Evolutionary conservation across 73 alveolate species (phyloP), one percentile per base, ranked within the genome.

Genomic region (Stentor coeruleus): DNA sequence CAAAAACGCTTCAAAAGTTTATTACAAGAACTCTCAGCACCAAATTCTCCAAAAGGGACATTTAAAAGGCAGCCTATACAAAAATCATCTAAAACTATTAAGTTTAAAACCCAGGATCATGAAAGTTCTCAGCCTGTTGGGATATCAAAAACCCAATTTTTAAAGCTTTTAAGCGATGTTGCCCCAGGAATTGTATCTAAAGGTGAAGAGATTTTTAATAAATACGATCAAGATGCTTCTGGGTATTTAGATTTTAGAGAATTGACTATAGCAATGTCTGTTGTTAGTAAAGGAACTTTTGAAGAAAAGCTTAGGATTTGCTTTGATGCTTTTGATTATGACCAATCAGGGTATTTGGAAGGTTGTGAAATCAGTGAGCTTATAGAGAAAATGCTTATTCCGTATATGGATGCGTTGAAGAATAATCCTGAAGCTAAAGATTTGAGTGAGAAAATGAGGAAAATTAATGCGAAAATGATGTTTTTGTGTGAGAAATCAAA

Each of bases 221-320:
- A 20, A 26, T 66, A 28, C 39, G 79, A 66, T 66, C 49, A 66
- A 26, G 79, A 66, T 31, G 49, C 26, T 26, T 26, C 79, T 1
- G 79, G 79, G 79, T 66, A 26, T 66, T 31, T 66, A 20, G 79
- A 66, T 40, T 66, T 66, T 40, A 66, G 79, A 33, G 79, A 66
- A 66, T 40, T 66, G 36, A 33, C 39, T 40, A 66, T 66, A 28
- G n/a, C 40, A 20, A 28, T 66, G 37, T 66, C 79, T 20, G 36
- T 33, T 66, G 11, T 66, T 11, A 66, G 79, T 40, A 66, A 26
- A 26, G 79, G 79, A 0, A 66, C 42, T 2, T 66, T 66, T 31
- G 37, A 31, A 1, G 79, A 66, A 1, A 66, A 66, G 39, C 39
- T 66, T 20, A 20, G 33, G 37, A 20, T 66, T 33, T 66, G 79